Conservation (phyloP, 2,329 filamentous ascomycete genomes). For the Curvularia hawaiiensis region DNA sequence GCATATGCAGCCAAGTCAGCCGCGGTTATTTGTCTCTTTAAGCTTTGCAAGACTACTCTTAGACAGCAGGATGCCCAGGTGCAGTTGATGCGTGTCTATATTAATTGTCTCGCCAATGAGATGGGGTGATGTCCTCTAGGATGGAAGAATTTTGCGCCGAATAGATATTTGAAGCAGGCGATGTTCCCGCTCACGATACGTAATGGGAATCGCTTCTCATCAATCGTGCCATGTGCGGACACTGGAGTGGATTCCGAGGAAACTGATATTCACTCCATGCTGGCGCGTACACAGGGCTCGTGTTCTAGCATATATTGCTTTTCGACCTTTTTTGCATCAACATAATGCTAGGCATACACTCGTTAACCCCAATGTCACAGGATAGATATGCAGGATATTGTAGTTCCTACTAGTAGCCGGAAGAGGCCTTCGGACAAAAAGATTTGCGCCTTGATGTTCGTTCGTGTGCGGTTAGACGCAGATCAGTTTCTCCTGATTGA, state of each 20-base stretch:
- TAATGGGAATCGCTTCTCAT: not conserved
- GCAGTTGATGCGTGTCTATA: not conserved
- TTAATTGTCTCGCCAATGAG: not conserved
- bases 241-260: not conserved
- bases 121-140: not conserved
- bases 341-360: not conserved
- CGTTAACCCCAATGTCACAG: not conserved
- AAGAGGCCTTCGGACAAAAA: not conserved
- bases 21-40: constrained; percentile 1
- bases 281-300: not conserved
- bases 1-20: not conserved
- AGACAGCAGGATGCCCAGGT: not conserved
- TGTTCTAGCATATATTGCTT: not conserved
- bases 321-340: not conserved
- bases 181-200: not conserved
- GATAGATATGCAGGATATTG: not conserved
- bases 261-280: not conserved
- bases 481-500: not conserved
- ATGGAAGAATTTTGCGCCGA: not conserved
- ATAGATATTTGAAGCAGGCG: not conserved
- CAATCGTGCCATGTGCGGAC: not conserved
- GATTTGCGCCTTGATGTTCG: not conserved
- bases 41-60: constrained; percentile 2
- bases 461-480: not conserved
- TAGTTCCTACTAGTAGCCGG: not conserved